These are phyloP conservation scores for Xylaria arbuscula DNA, from an alignment of 2,329 filamentous ascomycete species.

Conservation along the genomic window DNA sequence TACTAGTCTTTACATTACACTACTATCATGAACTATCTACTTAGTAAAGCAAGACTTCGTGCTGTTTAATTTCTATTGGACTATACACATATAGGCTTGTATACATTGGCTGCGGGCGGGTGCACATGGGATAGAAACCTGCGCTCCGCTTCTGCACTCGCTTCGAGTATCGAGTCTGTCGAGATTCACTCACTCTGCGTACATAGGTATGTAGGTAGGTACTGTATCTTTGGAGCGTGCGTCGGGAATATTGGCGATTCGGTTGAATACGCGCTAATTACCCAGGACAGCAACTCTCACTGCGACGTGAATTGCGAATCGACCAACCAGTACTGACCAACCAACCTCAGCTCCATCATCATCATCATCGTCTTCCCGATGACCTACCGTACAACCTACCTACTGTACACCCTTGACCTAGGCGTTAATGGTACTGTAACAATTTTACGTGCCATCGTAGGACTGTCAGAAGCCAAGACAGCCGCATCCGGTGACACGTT, in stretches of 20 bases:
- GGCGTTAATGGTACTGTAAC: slow-evolving; percentile 21
- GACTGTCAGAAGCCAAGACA: slow-evolving; percentile 37
- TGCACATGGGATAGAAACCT: background rate
- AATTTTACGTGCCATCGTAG: slow-evolving; percentile 10
- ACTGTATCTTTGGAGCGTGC: background rate
- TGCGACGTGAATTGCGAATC: background rate
- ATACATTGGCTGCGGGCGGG: background rate
- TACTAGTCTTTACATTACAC: slow-evolving; percentile 27
- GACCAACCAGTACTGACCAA: background rate
- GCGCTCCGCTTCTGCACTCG: background rate
- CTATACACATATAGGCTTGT: background rate
- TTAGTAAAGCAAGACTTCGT: slow-evolving; percentile 30
- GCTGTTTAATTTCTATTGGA: slow-evolving; percentile 14
- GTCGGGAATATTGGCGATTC: background rate
- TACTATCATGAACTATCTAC: slow-evolving; percentile 25
- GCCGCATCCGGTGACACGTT: slow-evolving; percentile 38
- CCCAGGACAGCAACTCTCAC: background rate
- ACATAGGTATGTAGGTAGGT: background rate
- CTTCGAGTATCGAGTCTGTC: background rate
- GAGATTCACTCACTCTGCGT: too few species aligned
- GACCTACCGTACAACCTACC: slow-evolving; percentile 5
- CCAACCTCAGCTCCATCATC: slow-evolving; percentile 12
- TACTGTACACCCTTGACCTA: background rate
- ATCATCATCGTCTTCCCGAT: background rate
- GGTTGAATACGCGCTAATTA: background rate